phyloP scores from a whole-genome alignment of 805 yeast genomes.

The Ogataea henricii region DNA sequence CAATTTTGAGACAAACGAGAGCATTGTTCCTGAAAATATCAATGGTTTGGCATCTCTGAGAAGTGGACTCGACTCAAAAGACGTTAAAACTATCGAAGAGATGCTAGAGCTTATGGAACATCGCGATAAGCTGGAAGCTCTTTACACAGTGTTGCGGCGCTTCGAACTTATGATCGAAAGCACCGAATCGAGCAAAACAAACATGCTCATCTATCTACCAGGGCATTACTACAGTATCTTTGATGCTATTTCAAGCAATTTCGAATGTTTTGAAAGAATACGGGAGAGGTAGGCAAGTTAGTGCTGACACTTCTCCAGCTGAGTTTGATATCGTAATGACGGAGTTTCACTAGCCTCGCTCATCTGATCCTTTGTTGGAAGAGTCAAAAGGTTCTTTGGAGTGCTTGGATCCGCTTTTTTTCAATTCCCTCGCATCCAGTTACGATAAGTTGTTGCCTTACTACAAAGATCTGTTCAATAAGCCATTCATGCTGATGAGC shows the following conservation, averaged over 20 bases:
- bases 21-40: not conserved
- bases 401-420: not conserved
- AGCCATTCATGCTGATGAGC: not conserved
- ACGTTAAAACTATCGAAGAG: not conserved
- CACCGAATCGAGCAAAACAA: not conserved
- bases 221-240: not conserved
- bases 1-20: too few relatives aligned
- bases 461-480: not conserved
- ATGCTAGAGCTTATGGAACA: not conserved
- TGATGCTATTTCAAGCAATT: conserved; percentile 5
- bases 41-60: not conserved
- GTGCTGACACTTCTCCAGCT: not conserved
- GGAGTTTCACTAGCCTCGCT: not conserved
- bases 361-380: not conserved
- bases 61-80: not conserved
- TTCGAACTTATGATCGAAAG: not conserved
- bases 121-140: not conserved
- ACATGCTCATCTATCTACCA: not conserved
- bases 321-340: not conserved
- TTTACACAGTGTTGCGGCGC: not conserved
- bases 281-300: not conserved
- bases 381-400: not conserved
- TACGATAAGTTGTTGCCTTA: not conserved
- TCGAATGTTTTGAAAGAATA: not conserved
- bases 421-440: not conserved